These are phyloP conservation scores for Dalbergia cochinchinensis DNA, from an alignment of 306 rosid genomes.

Conservation along the genomic window DNA sequence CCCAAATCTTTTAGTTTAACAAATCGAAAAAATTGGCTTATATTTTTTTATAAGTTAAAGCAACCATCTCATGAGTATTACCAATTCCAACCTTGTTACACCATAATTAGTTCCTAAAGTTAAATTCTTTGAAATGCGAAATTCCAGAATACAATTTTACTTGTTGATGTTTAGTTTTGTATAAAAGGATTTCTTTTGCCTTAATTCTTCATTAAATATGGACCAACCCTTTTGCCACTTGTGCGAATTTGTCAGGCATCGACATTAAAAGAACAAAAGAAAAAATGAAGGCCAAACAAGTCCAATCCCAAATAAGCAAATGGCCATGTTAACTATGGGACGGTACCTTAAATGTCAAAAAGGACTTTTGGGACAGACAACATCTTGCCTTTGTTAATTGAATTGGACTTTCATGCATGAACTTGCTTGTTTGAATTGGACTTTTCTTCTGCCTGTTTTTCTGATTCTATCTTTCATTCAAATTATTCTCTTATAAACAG, in stretches of 20 bases:
- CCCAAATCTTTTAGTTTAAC: too few relatives aligned
- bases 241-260: background rate
- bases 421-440: constrained; percentile 37
- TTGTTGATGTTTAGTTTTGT: too few relatives aligned
- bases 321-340: background rate
- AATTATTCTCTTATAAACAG: background rate
- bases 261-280: background rate
- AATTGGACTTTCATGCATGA: constrained; percentile 37
- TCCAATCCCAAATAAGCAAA: background rate
- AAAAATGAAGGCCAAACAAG: background rate
- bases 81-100: too few relatives aligned
- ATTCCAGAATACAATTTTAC: too few relatives aligned
- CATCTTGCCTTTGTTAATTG: constrained; percentile 9
- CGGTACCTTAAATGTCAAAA: background rate
- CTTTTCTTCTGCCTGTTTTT: constrained; percentile 18
- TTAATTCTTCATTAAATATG: background rate
- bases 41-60: too few relatives aligned
- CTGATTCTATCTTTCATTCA: background rate
- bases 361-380: background rate
- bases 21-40: too few relatives aligned
- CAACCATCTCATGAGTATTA: too few relatives aligned
- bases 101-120: too few relatives aligned
- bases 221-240: background rate
- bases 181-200: background rate
- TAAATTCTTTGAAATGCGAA: too few relatives aligned